Evolutionary conservation across 2,329 filamentous ascomycete genomes (phyloP).

Genomic region (Pestalotiopsis sp.): DNA sequence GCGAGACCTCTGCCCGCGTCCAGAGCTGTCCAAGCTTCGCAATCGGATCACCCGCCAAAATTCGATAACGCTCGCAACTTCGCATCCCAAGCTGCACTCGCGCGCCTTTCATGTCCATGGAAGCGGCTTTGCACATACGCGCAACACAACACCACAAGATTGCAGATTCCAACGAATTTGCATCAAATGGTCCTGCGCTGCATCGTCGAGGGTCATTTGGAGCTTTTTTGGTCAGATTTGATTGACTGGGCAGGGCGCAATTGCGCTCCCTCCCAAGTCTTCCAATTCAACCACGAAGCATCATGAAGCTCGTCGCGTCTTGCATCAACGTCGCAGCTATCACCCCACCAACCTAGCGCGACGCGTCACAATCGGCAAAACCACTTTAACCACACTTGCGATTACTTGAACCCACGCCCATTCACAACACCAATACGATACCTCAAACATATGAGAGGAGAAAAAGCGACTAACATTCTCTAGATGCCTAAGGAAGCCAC

Average conservation of each 20-base stretch:
- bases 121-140: slow-evolving; percentile 26
- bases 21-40: slow-evolving; percentile 12
- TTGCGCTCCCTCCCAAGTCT: slow-evolving; percentile 39
- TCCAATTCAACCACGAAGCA: slow-evolving; percentile 19
- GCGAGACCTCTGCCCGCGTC: background rate
- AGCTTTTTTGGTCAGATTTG: slow-evolving; percentile 38
- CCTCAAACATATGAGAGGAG: background rate
- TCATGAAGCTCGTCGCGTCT: slow-evolving; percentile 18
- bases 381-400: slow-evolving; percentile 1
- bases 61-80: slow-evolving; percentile 22
- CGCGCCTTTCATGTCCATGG: background rate
- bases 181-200: slow-evolving; percentile 38
- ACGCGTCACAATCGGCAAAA: background rate
- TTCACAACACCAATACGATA: background rate
- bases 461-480: slow-evolving; percentile 25
- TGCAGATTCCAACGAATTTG: slow-evolving; percentile 20
- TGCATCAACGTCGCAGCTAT: slow-evolving; percentile 9
- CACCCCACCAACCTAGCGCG: background rate
- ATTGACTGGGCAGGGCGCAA: slow-evolving; percentile 36
- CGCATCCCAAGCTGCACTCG: slow-evolving; percentile 17
- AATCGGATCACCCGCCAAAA: slow-evolving; percentile 17
- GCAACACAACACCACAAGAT: slow-evolving; percentile 35
- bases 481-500: slow-evolving; percentile 63
- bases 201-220: slow-evolving; percentile 26
- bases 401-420: background rate